These are phyloP conservation scores for Schwanniomyces polymorphus DNA, from an alignment of 805 yeast genomes.

Conservation along the genomic window DNA sequence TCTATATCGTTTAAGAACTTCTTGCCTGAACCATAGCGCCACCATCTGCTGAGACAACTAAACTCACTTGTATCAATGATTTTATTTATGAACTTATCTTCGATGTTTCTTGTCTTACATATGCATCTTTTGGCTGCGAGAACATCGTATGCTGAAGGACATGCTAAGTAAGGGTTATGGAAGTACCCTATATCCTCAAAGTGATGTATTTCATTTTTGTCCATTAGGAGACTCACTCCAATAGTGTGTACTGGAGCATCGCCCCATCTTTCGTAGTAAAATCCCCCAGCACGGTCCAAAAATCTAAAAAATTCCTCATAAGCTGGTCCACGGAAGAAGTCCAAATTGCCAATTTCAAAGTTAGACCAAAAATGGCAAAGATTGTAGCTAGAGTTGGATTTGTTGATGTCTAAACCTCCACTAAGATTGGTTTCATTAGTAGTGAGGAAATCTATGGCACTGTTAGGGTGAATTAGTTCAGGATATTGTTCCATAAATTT, in stretches of 20 bases:
- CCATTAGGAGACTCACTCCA: slow-evolving; percentile 33
- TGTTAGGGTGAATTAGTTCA: slow-evolving; percentile 45
- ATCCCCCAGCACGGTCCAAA: slow-evolving; percentile 51
- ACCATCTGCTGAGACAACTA: slow-evolving; percentile 74
- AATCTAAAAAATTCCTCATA: slow-evolving; percentile 46
- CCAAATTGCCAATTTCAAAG: slow-evolving; percentile 55
- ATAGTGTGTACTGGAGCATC: slow-evolving; percentile 51
- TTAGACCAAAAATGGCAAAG: slow-evolving; percentile 69
- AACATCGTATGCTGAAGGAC: slow-evolving; percentile 37
- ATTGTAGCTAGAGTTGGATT: slow-evolving; percentile 40
- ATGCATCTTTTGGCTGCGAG: slow-evolving; percentile 36
- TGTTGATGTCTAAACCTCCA: slow-evolving; percentile 12
- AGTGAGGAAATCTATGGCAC: slow-evolving; percentile 49
- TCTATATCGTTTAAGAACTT: slow-evolving; percentile 48
- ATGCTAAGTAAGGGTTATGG: slow-evolving; percentile 43
- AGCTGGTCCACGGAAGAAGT: slow-evolving; percentile 48
- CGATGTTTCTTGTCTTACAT: slow-evolving; percentile 23
- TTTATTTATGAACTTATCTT: slow-evolving; percentile 14
- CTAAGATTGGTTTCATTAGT: slow-evolving; percentile 36
- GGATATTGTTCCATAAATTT: slow-evolving; percentile 47
- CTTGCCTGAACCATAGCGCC: slow-evolving; percentile 70
- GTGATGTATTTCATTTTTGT: slow-evolving; percentile 39
- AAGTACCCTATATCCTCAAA: slow-evolving; percentile 47
- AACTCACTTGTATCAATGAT: slow-evolving; percentile 47
- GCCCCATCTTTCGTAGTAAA: slow-evolving; percentile 63